These are phyloP conservation scores for Rhipidocladum racemiflorum DNA, from an alignment of 176 grass and related monocot species.

Conservation along the genomic window DNA sequence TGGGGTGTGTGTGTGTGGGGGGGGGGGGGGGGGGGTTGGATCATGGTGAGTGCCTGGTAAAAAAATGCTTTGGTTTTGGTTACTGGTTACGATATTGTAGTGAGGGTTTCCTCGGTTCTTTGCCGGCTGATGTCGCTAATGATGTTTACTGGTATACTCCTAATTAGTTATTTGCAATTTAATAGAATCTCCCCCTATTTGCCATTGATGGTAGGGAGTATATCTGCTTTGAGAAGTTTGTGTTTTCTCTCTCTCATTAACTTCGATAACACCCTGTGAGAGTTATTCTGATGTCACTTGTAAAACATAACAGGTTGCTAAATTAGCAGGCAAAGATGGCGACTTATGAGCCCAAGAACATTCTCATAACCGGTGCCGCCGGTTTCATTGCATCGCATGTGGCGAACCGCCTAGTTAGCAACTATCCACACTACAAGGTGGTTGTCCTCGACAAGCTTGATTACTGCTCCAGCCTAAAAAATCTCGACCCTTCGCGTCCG, in stretches of 20 bases:
- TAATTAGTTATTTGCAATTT: neutral
- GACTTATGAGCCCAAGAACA: constrained; percentile 70
- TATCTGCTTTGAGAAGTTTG: neutral
- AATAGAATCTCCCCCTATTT: neutral
- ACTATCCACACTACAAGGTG: constrained; percentile 68
- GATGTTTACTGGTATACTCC: neutral
- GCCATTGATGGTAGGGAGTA: neutral
- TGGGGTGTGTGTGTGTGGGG: too few species aligned
- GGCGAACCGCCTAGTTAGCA: constrained; percentile 64
- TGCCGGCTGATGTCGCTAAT: neutral
- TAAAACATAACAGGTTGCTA: constrained; percentile 1
- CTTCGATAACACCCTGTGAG: neutral
- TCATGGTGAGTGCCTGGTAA: neutral
- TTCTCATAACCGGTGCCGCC: constrained; percentile 71
- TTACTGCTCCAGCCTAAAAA: constrained; percentile 77
- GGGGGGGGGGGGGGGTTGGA: too few species aligned
- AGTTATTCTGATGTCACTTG: neutral
- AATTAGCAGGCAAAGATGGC: constrained; percentile 35
- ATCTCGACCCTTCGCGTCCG: constrained; percentile 45
- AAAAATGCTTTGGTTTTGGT: neutral
- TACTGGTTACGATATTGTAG: neutral
- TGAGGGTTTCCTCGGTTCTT: neutral
- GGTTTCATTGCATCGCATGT: constrained; percentile 87
- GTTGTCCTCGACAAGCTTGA: constrained; percentile 81
- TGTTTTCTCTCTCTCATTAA: neutral